Conservation (phyloP, 2,329 filamentous ascomycete genomes). For the Penicillium sp. region DNA sequence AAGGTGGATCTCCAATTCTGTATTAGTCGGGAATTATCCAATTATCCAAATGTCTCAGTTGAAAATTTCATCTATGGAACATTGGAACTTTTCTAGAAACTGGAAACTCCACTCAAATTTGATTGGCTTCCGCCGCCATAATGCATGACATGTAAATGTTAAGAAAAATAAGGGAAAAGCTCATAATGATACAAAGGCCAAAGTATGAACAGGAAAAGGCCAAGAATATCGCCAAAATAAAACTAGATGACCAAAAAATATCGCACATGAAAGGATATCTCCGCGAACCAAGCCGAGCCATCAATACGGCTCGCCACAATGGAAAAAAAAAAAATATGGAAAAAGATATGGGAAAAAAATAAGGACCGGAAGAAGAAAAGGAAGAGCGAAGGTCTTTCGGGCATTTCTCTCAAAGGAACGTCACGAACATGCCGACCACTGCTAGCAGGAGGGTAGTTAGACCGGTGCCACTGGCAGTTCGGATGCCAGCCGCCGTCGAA, state of each 20-base stretch:
- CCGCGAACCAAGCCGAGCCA: neutral
- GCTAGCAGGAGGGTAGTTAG: neutral
- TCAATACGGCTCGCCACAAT: slow-evolving; percentile 1
- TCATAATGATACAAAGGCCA: neutral
- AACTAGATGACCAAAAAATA: neutral
- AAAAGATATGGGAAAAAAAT: neutral
- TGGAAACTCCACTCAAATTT: neutral
- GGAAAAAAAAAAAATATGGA: neutral
- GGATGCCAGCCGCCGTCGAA: neutral
- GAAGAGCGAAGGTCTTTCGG: neutral
- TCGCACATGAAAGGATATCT: slow-evolving; percentile 10
- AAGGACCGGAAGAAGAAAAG: neutral
- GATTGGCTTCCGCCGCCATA: neutral
- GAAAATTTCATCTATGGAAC: neutral
- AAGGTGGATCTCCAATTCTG: neutral
- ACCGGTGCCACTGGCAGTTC: neutral
- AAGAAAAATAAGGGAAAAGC: neutral
- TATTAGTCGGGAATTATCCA: neutral
- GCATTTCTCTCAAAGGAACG: neutral
- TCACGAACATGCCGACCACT: neutral
- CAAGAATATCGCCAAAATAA: slow-evolving; percentile 1
- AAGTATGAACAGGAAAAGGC: neutral
- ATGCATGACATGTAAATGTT: neutral
- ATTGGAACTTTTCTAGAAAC: neutral
- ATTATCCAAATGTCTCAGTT: neutral